Evolutionary conservation across 2,329 filamentous ascomycete genomes (phyloP).

Genomic region (Fusarium nurragi): DNA sequence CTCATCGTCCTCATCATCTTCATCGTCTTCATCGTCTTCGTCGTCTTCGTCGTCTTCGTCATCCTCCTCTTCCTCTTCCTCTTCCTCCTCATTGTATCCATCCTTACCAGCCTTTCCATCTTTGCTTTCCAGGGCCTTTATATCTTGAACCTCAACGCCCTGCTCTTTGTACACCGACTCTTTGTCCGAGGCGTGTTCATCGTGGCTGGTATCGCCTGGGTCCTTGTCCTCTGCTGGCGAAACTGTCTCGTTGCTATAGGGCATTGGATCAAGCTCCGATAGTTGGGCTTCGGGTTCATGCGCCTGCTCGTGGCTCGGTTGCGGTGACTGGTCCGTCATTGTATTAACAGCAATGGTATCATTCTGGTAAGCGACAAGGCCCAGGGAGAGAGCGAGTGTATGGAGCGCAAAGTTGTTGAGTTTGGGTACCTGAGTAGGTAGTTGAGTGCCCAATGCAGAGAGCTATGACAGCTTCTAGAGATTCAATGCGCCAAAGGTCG

Average conservation of each 20-base stretch:
- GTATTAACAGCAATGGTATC: slow-evolving; percentile 43
- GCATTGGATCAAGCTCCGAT: slow-evolving; percentile 29
- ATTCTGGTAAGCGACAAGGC: slow-evolving; percentile 42
- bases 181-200: slow-evolving; percentile 53
- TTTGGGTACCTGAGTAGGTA: not conserved
- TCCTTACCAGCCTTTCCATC: slow-evolving; percentile 18
- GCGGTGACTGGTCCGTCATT: slow-evolving; percentile 57
- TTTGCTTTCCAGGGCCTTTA: slow-evolving; percentile 12
- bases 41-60: slow-evolving; percentile 46
- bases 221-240: slow-evolving; percentile 7
- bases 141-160: slow-evolving; percentile 8
- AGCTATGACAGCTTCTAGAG: slow-evolving; percentile 43
- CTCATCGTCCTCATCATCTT: slow-evolving; percentile 72
- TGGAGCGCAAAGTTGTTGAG: slow-evolving; percentile 20
- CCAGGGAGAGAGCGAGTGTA: slow-evolving; percentile 18
- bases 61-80: slow-evolving; percentile 35
- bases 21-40: slow-evolving; percentile 56
- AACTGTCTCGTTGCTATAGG: slow-evolving; percentile 19
- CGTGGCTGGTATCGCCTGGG: slow-evolving; percentile 9
- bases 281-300: slow-evolving; percentile 29
- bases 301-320: slow-evolving; percentile 45
- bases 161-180: not conserved
- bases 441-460: slow-evolving; percentile 19
- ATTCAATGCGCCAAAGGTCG: slow-evolving; percentile 20
- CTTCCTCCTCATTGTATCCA: slow-evolving; percentile 20